These are phyloP conservation scores for Syzygium aromaticum DNA, from an alignment of 345 rosid genomes.

Conservation along the genomic window DNA sequence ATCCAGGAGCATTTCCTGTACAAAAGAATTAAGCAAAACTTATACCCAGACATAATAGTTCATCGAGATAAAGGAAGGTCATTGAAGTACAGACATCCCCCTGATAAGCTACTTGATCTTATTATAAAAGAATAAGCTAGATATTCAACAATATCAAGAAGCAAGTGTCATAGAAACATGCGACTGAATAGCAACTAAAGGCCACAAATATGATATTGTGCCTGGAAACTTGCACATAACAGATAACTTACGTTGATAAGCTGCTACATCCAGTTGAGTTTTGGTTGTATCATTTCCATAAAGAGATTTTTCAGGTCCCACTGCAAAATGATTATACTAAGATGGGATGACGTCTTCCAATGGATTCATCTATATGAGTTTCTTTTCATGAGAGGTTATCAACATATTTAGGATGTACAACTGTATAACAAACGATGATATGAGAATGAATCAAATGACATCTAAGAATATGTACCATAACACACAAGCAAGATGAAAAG, in stretches of 20 bases:
- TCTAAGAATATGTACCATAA: constrained; percentile 47
- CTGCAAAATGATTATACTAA: constrained; percentile 22
- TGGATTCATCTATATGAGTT: neutral
- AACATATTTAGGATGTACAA: neutral
- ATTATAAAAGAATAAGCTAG: neutral
- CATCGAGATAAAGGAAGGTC: neutral
- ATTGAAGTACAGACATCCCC: neutral
- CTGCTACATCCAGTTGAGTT: constrained; percentile 42
- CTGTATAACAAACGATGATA: constrained; percentile 3
- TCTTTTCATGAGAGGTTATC: neutral
- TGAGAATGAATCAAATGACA: neutral
- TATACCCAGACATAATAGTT: neutral
- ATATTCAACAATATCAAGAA: neutral
- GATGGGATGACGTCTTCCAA: neutral
- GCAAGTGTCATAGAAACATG: neutral
- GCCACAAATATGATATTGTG: neutral
- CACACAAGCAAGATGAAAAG: constrained; percentile 77
- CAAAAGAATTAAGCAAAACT: neutral
- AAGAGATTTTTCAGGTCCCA: constrained; percentile 59
- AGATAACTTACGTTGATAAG: constrained; percentile 19
- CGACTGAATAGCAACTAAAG: neutral
- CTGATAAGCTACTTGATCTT: neutral
- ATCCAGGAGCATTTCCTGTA: constrained; percentile 76
- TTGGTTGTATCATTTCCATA: constrained; percentile 53
- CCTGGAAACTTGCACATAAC: neutral